Conservation (phyloP, 371 early-diverging fungal genomes). For the Mortierella sp. region DNA sequence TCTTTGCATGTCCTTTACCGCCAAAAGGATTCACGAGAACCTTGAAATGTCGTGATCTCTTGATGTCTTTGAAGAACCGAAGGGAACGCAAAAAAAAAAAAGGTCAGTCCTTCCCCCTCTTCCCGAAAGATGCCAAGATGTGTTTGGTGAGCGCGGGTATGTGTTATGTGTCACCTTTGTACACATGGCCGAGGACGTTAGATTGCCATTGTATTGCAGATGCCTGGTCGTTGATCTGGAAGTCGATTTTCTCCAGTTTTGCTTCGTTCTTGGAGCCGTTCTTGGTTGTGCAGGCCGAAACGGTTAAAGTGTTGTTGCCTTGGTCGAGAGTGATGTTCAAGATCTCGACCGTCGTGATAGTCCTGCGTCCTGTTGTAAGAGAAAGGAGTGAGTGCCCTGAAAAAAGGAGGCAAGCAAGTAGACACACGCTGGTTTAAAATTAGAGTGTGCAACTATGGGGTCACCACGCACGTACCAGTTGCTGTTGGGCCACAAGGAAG, state of each 20-base stretch:
- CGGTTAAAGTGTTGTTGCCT: not conserved
- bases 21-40: slow-evolving; percentile 81
- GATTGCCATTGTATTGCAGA: slow-evolving; percentile 32
- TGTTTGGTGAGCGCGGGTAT: no score
- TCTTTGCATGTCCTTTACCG: slow-evolving; percentile 73
- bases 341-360: slow-evolving; percentile 37
- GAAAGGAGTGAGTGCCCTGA: not conserved
- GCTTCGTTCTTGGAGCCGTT: slow-evolving; percentile 37
- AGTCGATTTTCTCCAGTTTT: slow-evolving; percentile 19
- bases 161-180: slow-evolving; percentile 26
- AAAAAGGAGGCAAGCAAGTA: not conserved
- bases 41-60: slow-evolving; percentile 57
- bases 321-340: slow-evolving; percentile 32
- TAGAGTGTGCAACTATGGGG: not conserved
- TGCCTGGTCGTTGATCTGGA: slow-evolving; percentile 31
- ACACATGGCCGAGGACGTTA: slow-evolving; percentile 49
- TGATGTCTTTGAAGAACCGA: slow-evolving; percentile 27
- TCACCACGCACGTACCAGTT: slow-evolving; percentile 4
- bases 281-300: slow-evolving; percentile 27
- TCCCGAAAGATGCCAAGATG: no score
- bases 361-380: not conserved
- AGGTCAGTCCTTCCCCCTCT: not conserved
- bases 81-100: no score
- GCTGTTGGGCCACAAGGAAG: slow-evolving; percentile 31
- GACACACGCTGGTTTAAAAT: not conserved